phyloP scores from a whole-genome alignment of 2,329 filamentous ascomycete genomes.

The Westerdykella sp. region DNA sequence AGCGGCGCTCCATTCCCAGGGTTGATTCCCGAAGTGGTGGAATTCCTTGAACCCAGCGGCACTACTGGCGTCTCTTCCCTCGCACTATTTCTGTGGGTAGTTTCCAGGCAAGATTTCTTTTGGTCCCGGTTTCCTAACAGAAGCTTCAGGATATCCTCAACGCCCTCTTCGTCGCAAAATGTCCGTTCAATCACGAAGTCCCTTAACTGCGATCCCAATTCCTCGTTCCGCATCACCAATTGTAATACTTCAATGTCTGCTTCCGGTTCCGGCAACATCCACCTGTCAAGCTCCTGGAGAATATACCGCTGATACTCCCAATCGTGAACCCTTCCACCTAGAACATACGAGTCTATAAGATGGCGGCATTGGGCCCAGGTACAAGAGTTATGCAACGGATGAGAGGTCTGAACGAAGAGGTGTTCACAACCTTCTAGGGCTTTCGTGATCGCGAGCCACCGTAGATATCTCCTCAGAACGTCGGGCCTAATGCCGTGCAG shows the following conservation, averaged over 20 bases:
- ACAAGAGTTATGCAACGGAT: not conserved
- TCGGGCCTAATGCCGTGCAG: no score
- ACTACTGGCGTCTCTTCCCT: not conserved
- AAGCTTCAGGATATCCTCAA: not conserved
- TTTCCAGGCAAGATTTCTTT: not conserved
- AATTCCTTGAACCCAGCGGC: not conserved
- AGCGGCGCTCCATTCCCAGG: not conserved
- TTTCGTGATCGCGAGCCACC: no score
- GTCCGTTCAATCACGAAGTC: not conserved
- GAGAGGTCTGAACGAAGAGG: not conserved
- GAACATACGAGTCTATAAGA: not conserved
- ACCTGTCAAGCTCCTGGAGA: not conserved
- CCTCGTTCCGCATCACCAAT: not conserved
- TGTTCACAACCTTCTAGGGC: no score
- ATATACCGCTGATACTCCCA: not conserved
- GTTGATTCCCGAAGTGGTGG: not conserved
- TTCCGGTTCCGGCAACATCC: not conserved
- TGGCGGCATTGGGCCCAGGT: slow-evolving; percentile 1
- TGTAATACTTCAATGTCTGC: not conserved
- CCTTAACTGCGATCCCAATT: not conserved
- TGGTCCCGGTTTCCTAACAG: not conserved
- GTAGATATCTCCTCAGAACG: no score
- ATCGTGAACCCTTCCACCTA: not conserved
- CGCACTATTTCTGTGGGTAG: not conserved
- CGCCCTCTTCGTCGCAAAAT: not conserved